Base-by-base conservation (phyloP, 1,284 basidiomycete genomes). In the Caloboletus firmus region DNA sequence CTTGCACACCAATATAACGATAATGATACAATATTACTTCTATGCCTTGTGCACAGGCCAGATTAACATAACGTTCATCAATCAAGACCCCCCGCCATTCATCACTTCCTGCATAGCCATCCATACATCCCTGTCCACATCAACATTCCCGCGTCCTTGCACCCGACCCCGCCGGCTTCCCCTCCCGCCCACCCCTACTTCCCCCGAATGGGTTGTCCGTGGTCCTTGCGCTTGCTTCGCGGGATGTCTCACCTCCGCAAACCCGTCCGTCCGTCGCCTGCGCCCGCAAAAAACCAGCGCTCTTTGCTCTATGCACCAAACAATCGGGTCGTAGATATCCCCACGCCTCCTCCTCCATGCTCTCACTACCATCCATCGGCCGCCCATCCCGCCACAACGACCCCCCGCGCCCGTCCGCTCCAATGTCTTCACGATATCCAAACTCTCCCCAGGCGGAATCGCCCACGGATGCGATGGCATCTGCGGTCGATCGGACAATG, bases 391-490 rank as follows among this genome's bases (percentile, higher is more conserved):
- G 72, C 76, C 77, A 76, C 15, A 92, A 70, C 6, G 85, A 83
- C 2, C 87, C 89, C 2, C 82, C n/a, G n/a, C n/a, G n/a, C n/a
- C 81, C 46, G 91, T 93, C 67, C 79, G 81, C 39, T 76, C 75
- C 13, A 98, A 76, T 3, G 91, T 75, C 52, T 80, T 64, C 11
- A 70, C 64, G 56, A 99, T 96, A 66, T 89, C 85, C 54, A 97
- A 71, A 51, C 87, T 90, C 72, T 97, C 89, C 20, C 96, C 97
- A 0, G 91, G 81, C 0, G 90, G 81, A 49, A 99, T 93, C 0
- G 89, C 82, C 18, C 69, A 70, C 4, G 92, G 90, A 61, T 99
- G 94, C 11, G 91, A 95, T 0, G 96, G 97, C 9, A 96, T 99
- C 63, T 85, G 84, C 0, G 96, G 97, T 26, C 81, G 78, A 57